Percentiles rank a stretch among this genome's conserved stretches.
These are phyloP conservation scores for maize (Zea mays) DNA, from an alignment of 176 grass and related monocot species.

Conservation along the genomic window Zm-B73-REFERENCE-NAM-5.0 NC_050103.1:167069001-167069500, in stretches of 20 bases:
- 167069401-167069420: neutral
- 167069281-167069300: constrained; percentile 98
- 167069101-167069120: constrained; percentile 45
- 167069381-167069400: constrained; percentile 34
- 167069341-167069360: neutral
- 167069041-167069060: constrained; percentile 39
- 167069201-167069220: constrained; percentile 54
- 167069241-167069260: constrained; percentile 98
- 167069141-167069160: constrained; percentile 81
- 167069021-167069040: constrained; percentile 25
- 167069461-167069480: constrained; percentile 3
- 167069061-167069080: constrained; percentile 63
- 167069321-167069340: constrained; percentile 44
- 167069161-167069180: constrained; percentile 67
- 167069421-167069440: constrained; percentile 31
- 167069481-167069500: constrained; percentile 43
- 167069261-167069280: constrained; percentile 94
- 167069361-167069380: neutral
- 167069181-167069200: constrained; percentile 50
- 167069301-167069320: constrained; percentile 98
- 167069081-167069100: constrained; percentile 41
- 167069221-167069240: constrained; percentile 82
- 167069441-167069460: constrained; percentile 25
- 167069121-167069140: constrained; percentile 72
- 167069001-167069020: constrained; percentile 54